Conservation (phyloP, 202 grass and related monocot species). For the Panicum hallii region DNA sequence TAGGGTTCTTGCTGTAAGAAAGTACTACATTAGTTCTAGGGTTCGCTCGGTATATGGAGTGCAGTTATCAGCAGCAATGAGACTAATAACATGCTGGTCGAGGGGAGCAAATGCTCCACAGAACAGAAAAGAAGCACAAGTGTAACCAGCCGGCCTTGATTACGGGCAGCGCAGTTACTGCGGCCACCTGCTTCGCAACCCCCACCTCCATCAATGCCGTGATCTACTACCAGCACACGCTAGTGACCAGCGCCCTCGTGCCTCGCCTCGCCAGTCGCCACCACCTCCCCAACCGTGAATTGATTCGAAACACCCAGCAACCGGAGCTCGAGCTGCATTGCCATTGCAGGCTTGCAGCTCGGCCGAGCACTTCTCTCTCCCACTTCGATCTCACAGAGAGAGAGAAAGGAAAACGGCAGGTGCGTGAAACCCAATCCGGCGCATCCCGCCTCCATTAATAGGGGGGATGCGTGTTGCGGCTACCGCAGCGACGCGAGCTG, state of each 20-base stretch:
- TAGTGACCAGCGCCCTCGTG: background rate
- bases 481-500: slow-evolving; percentile 37
- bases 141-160: slow-evolving; percentile 37
- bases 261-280: background rate
- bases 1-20: no score
- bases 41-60: no score
- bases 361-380: background rate
- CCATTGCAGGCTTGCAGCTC: no score
- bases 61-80: background rate
- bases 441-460: slow-evolving; percentile 49
- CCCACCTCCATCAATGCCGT: slow-evolving; percentile 55
- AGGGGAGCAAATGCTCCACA: background rate
- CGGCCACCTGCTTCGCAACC: slow-evolving; percentile 55
- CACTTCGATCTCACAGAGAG: background rate
- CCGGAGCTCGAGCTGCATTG: background rate
- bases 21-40: no score
- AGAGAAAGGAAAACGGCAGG: background rate
- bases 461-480: slow-evolving; percentile 11
- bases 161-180: slow-evolving; percentile 58
- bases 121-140: background rate
- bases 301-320: background rate
- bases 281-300: slow-evolving; percentile 50
- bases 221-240: slow-evolving; percentile 32
- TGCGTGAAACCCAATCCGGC: slow-evolving; percentile 38
- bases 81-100: background rate